These are phyloP conservation scores for Purshia tridentata DNA, from an alignment of 306 rosid species.

Conservation along the genomic window DNA sequence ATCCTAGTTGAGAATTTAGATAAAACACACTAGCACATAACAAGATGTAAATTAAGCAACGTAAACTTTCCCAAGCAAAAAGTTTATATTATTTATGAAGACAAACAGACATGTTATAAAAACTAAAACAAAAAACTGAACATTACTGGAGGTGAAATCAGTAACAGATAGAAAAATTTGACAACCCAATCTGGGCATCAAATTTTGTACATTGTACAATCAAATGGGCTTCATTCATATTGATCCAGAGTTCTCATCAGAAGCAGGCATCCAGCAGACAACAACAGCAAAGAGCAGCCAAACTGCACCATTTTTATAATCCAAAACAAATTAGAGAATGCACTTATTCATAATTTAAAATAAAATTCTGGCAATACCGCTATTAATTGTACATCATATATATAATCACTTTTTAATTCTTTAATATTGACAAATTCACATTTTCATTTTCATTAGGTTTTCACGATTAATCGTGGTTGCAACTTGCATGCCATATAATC, in stretches of 20 bases:
- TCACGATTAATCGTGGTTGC: too few species aligned
- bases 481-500: too few species aligned
- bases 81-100: not conserved
- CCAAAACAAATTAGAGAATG: not conserved
- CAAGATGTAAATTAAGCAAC: not conserved
- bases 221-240: not conserved
- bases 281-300: conserved; percentile 98
- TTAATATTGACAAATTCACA: too few species aligned
- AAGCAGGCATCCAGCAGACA: conserved; percentile 93
- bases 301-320: conserved; percentile 44
- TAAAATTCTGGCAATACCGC: too few species aligned
- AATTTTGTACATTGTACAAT: conserved; percentile 20
- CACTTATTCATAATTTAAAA: not conserved
- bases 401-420: too few species aligned
- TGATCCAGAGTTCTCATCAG: conserved; percentile 31
- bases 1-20: not conserved
- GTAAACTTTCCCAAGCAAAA: not conserved
- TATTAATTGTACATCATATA: too few species aligned
- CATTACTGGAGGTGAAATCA: not conserved
- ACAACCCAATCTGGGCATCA: conserved; percentile 9
- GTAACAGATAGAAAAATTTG: not conserved
- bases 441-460: too few species aligned
- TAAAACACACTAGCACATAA: not conserved
- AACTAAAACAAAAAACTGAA: not conserved
- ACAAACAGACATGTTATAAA: not conserved